phyloP scores from a whole-genome alignment of 2,329 filamentous ascomycete genomes.

The Neonectria faginata region DNA sequence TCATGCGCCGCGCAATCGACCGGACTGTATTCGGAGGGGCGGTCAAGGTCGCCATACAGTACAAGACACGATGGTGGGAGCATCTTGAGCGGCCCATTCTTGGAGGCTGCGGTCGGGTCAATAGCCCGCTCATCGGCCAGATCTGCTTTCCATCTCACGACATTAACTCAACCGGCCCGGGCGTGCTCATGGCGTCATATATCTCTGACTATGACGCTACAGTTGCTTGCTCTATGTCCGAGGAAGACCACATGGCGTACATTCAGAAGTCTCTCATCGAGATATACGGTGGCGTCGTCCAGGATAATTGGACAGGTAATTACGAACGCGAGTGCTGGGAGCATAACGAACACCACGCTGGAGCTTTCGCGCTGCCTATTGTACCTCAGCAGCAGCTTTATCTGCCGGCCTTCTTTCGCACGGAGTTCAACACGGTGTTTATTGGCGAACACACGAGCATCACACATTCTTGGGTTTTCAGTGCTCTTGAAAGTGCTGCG shows the following conservation, averaged over 20 bases:
- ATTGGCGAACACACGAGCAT: conserved; percentile 57
- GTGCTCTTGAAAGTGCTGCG: conserved; percentile 66
- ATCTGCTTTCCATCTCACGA: conserved; percentile 37
- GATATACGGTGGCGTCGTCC: conserved; percentile 53
- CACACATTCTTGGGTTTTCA: conserved; percentile 67
- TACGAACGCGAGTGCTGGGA: conserved; percentile 70
- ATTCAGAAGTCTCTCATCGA: conserved; percentile 31
- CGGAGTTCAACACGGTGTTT: conserved; percentile 59
- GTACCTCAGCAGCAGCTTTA: conserved; percentile 69
- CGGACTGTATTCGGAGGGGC: conserved; percentile 43
- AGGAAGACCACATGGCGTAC: conserved; percentile 39
- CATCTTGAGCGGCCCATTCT: conserved; percentile 45
- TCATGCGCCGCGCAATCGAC: conserved; percentile 43
- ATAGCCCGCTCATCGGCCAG: conserved; percentile 30
- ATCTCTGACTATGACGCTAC: conserved; percentile 36
- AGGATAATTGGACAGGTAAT: conserved; percentile 67
- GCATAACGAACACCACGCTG: conserved; percentile 65
- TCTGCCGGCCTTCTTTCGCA: conserved; percentile 70
- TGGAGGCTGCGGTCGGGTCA: conserved; percentile 55
- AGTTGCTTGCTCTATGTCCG: conserved; percentile 31
- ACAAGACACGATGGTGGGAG: conserved; percentile 60
- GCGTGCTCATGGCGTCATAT: conserved; percentile 34
- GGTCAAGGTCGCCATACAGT: conserved; percentile 64
- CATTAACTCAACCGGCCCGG: conserved; percentile 37
- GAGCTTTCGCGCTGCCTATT: conserved; percentile 64